Conservation (phyloP, 345 rosid species). For the Cardamine resedifolia region DNA sequence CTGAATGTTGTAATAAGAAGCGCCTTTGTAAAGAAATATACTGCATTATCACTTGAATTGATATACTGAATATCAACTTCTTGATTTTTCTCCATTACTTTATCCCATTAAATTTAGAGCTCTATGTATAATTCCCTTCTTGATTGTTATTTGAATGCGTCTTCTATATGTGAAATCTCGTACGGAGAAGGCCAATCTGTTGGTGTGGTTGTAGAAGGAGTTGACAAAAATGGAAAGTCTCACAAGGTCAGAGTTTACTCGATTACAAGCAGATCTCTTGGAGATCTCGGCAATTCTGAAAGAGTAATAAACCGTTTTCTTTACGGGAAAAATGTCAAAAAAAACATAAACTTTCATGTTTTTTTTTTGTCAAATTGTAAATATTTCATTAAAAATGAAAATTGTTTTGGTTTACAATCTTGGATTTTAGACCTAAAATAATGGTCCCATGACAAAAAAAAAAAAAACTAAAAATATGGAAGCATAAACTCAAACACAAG, state of each 20-base stretch:
- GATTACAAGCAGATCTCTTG: slow-evolving; percentile 89
- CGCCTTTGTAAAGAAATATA: too few species aligned
- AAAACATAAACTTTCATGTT: too few species aligned
- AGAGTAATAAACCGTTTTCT: slow-evolving; percentile 59
- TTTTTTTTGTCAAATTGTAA: too few species aligned
- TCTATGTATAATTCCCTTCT: neutral
- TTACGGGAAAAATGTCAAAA: too few species aligned
- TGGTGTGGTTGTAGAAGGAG: slow-evolving; percentile 75
- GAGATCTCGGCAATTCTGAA: slow-evolving; percentile 89
- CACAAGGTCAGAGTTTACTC: slow-evolving; percentile 92
- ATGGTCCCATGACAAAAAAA: neutral
- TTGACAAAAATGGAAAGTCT: slow-evolving; percentile 90
- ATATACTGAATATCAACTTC: too few species aligned
- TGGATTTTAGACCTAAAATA: too few species aligned
- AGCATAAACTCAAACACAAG: neutral
- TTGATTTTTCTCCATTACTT: too few species aligned
- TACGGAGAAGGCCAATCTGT: slow-evolving; percentile 95
- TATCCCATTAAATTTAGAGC: neutral
- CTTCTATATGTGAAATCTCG: slow-evolving; percentile 63
- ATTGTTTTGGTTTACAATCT: too few species aligned
- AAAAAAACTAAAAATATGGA: neutral
- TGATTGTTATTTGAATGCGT: neutral
- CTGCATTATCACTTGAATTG: too few species aligned
- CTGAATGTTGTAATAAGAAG: too few species aligned
- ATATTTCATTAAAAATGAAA: too few species aligned